Base-by-base conservation (phyloP, 2,329 filamentous ascomycete genomes). In the Beauveria sp. region DNA sequence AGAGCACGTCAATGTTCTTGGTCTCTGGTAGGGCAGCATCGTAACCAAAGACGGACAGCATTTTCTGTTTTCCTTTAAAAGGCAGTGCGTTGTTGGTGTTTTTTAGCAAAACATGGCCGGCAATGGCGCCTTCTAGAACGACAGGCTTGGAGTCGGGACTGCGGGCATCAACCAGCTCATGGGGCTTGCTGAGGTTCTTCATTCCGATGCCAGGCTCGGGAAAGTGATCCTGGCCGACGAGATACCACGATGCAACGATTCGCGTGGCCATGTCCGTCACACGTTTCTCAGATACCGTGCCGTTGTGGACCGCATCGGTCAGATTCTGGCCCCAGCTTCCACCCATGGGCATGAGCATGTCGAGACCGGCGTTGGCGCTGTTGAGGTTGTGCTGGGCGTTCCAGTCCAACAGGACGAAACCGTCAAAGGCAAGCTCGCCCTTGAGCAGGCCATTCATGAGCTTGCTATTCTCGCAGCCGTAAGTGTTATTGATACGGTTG, bases 201-300 rank as follows among this genome's bases (percentile, higher is more conserved):
- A 90, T 80, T 18, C 79, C 79, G 9, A 80, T 66, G 62, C 72
- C 81, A 18, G 66, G 83, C 70, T 54, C 74, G 69, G 72, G 77
- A 43, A 79, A 80, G 34, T 72, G 68, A 7, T 70, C 64, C 66
- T 86, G 83, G 1, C 79, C 80, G 20, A 82, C 72, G 34, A 83
- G 75, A 63, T 84, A 86, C 80, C 82, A 86, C 0, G 82, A 76
- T 1, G 84, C 81, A 0, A 89, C 72, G 66, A 89, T 88, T 61
- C 86, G 85, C 10, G 86, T 88, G 0, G 84, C 88, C 85, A 93
- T 93, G 71, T 96, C 91, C 59, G 89, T 86, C 1, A 96, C 69
- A 28, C 91, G 81, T 69, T 81, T 85, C 65, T 87, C 84, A 0
- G 83, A 83, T 9, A 96, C 77, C 0, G 88, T 90, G 4, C 90